These are phyloP conservation scores for Didymella glomerata DNA, from an alignment of 2,329 filamentous ascomycete genomes.

Conservation along the genomic window DNA sequence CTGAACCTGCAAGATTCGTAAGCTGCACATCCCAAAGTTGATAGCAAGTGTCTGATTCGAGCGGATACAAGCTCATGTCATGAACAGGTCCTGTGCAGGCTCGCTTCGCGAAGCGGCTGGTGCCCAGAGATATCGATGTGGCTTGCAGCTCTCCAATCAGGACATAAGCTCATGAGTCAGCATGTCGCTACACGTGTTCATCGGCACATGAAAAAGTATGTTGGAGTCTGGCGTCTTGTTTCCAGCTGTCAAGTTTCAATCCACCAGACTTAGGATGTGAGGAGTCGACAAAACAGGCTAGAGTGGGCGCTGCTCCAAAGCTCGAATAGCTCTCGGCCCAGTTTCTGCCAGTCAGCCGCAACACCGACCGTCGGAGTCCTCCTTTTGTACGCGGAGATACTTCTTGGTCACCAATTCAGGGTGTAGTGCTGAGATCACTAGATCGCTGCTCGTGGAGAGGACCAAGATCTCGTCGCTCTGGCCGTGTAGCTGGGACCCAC, in stretches of 20 bases:
- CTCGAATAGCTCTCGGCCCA: neutral
- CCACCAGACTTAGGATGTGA: neutral
- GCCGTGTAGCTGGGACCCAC: neutral
- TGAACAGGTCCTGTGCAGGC: neutral
- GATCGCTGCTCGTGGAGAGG: neutral
- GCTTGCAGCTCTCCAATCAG: slow-evolving; percentile 1
- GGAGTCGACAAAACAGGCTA: neutral
- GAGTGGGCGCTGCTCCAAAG: neutral
- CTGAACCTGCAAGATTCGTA: neutral
- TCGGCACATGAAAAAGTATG: neutral
- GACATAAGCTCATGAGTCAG: neutral
- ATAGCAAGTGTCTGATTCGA: neutral
- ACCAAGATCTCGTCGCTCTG: neutral
- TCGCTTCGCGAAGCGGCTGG: neutral
- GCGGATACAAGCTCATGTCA: neutral
- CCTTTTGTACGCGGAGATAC: neutral
- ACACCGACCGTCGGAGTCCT: neutral
- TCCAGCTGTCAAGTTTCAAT: neutral
- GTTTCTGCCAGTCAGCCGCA: neutral
- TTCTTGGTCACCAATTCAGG: neutral
- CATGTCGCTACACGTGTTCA: neutral
- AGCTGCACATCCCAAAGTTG: neutral
- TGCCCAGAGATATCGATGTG: neutral
- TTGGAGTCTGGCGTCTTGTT: neutral
- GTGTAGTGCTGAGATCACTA: neutral